A percentile compares a stretch with the other conserved stretches of the same genome.
These are phyloP conservation scores for Perilla frutescens DNA, from an alignment of 257 asterid genomes.

Conservation along the genomic window DNA sequence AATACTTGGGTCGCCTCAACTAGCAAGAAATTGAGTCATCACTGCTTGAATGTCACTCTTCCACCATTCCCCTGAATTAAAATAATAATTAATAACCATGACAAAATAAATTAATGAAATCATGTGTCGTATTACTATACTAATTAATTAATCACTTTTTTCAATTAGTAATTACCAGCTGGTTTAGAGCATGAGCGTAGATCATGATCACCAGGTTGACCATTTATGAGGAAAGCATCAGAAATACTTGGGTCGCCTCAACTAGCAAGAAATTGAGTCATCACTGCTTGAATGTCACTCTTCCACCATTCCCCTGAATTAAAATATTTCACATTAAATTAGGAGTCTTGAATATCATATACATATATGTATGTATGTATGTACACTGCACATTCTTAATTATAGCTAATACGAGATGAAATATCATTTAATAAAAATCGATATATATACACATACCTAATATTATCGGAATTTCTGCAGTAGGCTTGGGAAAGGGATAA, in stretches of 20 bases:
- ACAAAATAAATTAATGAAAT: no score
- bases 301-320: slow-evolving; percentile 57
- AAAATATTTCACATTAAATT: no score
- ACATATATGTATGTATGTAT: no score
- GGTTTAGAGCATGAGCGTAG: slow-evolving; percentile 41
- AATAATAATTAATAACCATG: no score
- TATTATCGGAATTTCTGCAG: slow-evolving; percentile 46
- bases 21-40: slow-evolving; percentile 19
- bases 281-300: slow-evolving; percentile 34
- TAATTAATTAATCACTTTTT: no score
- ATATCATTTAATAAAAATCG: no score
- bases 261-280: slow-evolving; percentile 19
- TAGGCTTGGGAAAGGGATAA: slow-evolving; percentile 51
- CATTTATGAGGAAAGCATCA: slow-evolving; percentile 51
- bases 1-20: slow-evolving; percentile 40
- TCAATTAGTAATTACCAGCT: slow-evolving; percentile 25
- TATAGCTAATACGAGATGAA: background rate
- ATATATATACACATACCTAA: slow-evolving; percentile 35
- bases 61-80: slow-evolving; percentile 54
- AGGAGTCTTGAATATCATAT: no score
- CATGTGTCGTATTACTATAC: no score
- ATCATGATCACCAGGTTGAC: slow-evolving; percentile 67
- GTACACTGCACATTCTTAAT: background rate
- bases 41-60: slow-evolving; percentile 38
- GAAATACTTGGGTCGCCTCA: slow-evolving; percentile 45